Base-by-base conservation (phyloP, 768 basidiomycete species). In the Naganishia randhawae region DNA sequence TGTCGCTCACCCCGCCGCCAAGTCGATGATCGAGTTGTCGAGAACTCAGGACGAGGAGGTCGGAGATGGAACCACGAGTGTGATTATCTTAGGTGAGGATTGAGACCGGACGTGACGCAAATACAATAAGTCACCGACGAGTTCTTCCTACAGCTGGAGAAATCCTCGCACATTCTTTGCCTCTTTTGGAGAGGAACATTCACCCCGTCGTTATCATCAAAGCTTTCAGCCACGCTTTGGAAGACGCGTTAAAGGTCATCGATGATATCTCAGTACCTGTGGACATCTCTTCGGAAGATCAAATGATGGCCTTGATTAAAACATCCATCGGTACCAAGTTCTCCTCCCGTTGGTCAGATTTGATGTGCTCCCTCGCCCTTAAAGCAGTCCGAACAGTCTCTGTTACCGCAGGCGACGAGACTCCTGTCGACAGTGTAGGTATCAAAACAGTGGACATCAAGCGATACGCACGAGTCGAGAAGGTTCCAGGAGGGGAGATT, bases 181-280 rank as follows among this genome's bases (percentile, higher is more conserved):
- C 92, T 1, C 89, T 95, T 73, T 87, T 99, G 35, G 91, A 98
- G 80, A 89, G 96, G 73, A 90, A 92, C 82, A 96, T 97, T 74
- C 96, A 99, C 81, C 96, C 95, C 2, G 95, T 98, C 70, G 92
- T 98, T 71, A 97, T 99, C 83, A 98, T 99, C 81, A 89, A 90
- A 4, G 95, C 95, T 0, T 96, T 95, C 84, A 96, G 94, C 84
- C 90, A 91, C 76, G 95, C 95, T 2, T 88, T 98, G 73, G 88
- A 89, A 76, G 90, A 92, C 78, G 90, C 93, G 0, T 87, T 99
- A 17, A 86, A 88, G 70, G 92, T 95, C 79, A 87, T 98, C 78
- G 85, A 90, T 69, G 84, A 84, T 57, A 91, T 98, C 74, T 93
- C 93, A 10, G 82, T 91, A 69, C 93, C 93, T 32, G 96, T 98